phyloP scores from a whole-genome alignment of 1,139 yeast genomes.

The Entelexis sorbosivorans region DNA sequence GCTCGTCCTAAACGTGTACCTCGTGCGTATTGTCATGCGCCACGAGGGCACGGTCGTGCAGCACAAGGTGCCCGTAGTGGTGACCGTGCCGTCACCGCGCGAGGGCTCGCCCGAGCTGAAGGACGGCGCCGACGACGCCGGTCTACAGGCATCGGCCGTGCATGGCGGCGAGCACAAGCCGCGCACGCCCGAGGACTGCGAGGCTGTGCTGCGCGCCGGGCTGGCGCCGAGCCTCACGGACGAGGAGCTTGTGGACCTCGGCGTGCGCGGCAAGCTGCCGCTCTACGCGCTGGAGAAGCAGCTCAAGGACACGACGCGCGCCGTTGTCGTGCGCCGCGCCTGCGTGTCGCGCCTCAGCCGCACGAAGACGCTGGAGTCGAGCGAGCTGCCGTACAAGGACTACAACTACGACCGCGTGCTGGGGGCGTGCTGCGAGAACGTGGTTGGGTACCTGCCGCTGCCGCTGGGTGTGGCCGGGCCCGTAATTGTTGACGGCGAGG shows the following conservation, averaged over 20 bases:
- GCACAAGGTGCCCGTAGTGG: conserved; percentile 28
- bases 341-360: conserved; percentile 75
- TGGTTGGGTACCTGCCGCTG: conserved; percentile 87
- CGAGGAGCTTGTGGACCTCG: conserved; percentile 63
- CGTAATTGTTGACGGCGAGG: conserved; percentile 71
- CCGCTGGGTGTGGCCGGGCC: conserved; percentile 99
- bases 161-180: not conserved
- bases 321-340: conserved; percentile 84
- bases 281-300: conserved; percentile 89
- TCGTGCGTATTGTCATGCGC: conserved; percentile 36
- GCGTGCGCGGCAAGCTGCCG: conserved; percentile 69
- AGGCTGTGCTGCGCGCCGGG: conserved; percentile 57
- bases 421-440: conserved; percentile 99
- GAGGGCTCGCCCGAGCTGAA: not conserved
- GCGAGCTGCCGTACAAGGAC: conserved; percentile 62
- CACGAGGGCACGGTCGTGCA: conserved; percentile 27
- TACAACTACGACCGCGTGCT: conserved; percentile 93
- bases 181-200: conserved; percentile 50
- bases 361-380: conserved; percentile 66
- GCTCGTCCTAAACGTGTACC: conserved; percentile 68
- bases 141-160: no score
- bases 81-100: conserved; percentile 23
- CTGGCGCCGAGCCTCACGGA: conserved; percentile 53
- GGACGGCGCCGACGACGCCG: no score
- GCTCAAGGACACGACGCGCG: conserved; percentile 75